Evolutionary conservation across 2,329 filamentous ascomycete genomes (phyloP), one percentile per base, ranked within the genome.

Genomic region (Colletotrichum aenigma): DNA sequence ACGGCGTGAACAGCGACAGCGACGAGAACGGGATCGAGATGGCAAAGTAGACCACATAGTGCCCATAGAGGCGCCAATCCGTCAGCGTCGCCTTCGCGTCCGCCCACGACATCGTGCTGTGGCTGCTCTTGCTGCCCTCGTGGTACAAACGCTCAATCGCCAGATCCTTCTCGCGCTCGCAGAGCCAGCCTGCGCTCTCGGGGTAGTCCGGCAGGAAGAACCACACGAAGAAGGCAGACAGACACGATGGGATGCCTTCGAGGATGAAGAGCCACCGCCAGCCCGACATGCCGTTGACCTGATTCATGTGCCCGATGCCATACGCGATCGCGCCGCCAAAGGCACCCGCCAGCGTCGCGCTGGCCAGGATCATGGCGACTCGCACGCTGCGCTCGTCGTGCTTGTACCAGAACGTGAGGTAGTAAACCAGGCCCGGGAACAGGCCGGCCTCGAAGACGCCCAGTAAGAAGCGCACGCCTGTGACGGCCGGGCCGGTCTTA

Each of bases 41-140:
- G 82, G 89, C 78, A 86, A 88, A 82, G 74, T 79, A 66, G 43
- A 81, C 85, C 43, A 91, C 79, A 26, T 94, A 94, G 71, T 92
- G 88, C 2, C 92, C 93, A 79, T 95, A 96, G 74, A 95, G 88
- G 2, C 90, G 90, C 83, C 92, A 90, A 79, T 92, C 93, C 74
- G 91, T 92, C 6, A 92, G 86, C 78, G 92, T 95, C 24, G 91
- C 89, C 80, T 92, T 94, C 86, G 92, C 94, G 78, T 96, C 94
- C 28, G 85, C 87, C 83, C 94, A 91, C 2, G 90, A 93, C 79
- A 92, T 90, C 77, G 86, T 88, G 16, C 91, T 89, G 78, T 95
- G 92, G 3, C 87, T 85, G 84, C 92, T 91, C 78, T 89, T 87
- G 78, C 87, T 87, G 43, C 88, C 88, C 76, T 89, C 87, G 38